Evolutionary conservation across 352 stramenopile genomes (phyloP).

Genomic region (Phytophthora meadii): DNA sequence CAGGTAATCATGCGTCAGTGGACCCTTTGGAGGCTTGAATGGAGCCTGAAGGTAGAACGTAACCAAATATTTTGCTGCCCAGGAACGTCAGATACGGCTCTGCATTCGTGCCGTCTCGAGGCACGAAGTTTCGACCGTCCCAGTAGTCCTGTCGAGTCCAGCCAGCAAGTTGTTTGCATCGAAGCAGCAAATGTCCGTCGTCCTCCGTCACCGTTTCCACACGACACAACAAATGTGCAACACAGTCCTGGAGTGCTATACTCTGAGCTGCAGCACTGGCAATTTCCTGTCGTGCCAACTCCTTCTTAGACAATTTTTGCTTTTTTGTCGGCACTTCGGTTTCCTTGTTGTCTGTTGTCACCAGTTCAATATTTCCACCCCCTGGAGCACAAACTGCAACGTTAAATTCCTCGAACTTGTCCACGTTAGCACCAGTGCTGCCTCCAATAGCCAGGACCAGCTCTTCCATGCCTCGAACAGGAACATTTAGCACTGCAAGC

Average conservation of each 20-base stretch:
- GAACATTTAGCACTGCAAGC: constrained; percentile 76
- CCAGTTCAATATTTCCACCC: constrained; percentile 11
- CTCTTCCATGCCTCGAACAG: constrained; percentile 74
- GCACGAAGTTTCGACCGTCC: constrained; percentile 84
- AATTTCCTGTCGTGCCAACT: constrained; percentile 47
- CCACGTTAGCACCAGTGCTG: constrained; percentile 52
- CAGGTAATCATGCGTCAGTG: constrained; percentile 19
- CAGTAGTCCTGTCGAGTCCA: constrained; percentile 74
- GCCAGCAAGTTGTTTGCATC: constrained; percentile 69
- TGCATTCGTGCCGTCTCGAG: constrained; percentile 27
- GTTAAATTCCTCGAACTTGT: constrained; percentile 70
- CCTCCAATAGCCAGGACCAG: constrained; percentile 79
- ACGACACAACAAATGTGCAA: constrained; percentile 72
- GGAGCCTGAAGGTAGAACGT: constrained; percentile 45
- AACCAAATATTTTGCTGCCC: constrained; percentile 79
- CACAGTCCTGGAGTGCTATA: constrained; percentile 60
- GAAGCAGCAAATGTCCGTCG: constrained; percentile 75
- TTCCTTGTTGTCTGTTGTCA: background rate
- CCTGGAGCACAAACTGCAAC: constrained; percentile 60
- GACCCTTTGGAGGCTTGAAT: constrained; percentile 11
- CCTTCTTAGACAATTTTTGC: constrained; percentile 71
- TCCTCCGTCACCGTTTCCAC: constrained; percentile 71
- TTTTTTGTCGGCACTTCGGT: constrained; percentile 34
- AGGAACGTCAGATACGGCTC: constrained; percentile 85
- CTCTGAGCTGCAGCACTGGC: constrained; percentile 31